Evolutionary conservation across 2,329 filamentous ascomycete genomes (phyloP).

Genomic region (Colletotrichum falcatum): DNA sequence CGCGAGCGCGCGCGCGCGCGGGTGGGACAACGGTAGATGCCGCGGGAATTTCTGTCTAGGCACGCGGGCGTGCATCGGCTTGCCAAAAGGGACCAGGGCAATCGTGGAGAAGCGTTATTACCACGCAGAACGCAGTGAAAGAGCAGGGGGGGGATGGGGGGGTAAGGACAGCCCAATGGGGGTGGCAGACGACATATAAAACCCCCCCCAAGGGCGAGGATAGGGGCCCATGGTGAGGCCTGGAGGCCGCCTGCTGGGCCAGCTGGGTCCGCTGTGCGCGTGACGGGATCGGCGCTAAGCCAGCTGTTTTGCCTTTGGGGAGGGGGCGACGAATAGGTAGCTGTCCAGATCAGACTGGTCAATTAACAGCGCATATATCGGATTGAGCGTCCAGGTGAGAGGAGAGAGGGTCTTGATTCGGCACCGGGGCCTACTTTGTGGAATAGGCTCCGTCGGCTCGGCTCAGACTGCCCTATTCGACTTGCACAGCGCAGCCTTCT

Average conservation of each 20-base stretch:
- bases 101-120: constrained; percentile 20
- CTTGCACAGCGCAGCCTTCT: background rate
- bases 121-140: background rate
- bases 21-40: background rate
- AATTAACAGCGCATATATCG: background rate
- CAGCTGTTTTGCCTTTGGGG: background rate
- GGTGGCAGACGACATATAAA: background rate
- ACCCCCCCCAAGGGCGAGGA: background rate
- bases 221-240: background rate
- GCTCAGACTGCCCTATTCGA: background rate
- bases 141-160: background rate
- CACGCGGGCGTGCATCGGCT: background rate
- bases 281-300: constrained; percentile 32
- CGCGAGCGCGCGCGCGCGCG: background rate
- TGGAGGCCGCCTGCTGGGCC: constrained; percentile 7
- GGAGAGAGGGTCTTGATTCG: background rate
- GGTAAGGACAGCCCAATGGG: too few species aligned
- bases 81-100: constrained; percentile 24
- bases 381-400: background rate
- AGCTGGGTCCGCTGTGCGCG: background rate
- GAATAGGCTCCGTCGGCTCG: background rate
- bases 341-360: background rate
- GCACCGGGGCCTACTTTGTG: background rate
- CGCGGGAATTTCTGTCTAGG: background rate
- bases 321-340: background rate